Percentiles rank a stretch among this genome's conserved stretches.
Evolutionary conservation across 163 green algal species (phyloP).

Genomic region (Chloroidium sp.): DNA sequence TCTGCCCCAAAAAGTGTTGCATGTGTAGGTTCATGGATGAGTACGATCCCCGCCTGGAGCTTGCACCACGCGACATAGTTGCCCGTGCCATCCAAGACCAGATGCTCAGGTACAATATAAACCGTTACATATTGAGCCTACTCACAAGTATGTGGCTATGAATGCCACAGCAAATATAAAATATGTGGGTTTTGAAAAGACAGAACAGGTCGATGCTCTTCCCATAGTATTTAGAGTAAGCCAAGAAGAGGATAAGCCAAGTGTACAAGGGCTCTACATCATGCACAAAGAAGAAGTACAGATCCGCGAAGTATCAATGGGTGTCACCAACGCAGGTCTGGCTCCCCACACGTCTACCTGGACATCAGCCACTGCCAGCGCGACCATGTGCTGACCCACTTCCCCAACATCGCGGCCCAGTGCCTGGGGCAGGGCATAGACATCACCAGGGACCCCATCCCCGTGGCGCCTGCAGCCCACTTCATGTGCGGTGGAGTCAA

Average conservation of each 20-base stretch:
- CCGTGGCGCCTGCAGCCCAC: conserved; percentile 91
- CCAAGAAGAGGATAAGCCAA: too few species aligned
- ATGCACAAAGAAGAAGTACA: too few species aligned
- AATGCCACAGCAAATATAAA: neutral
- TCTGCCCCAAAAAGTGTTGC: neutral
- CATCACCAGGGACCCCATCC: conserved; percentile 81
- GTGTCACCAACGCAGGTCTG: neutral
- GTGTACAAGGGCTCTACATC: too few species aligned
- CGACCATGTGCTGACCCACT: conserved; percentile 67
- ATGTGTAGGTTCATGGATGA: conserved; percentile 63
- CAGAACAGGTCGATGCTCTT: too few species aligned
- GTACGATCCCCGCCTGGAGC: conserved; percentile 81
- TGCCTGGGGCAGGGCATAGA: conserved; percentile 54
- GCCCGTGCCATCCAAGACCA: conserved; percentile 86
- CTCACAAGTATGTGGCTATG: neutral
- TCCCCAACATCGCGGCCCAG: conserved; percentile 86
- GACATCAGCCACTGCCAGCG: conserved; percentile 80
- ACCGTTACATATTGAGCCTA: neutral
- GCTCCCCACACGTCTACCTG: conserved; percentile 67
- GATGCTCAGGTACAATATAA: conserved; percentile 30
- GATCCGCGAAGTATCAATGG: neutral
- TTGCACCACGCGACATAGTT: conserved; percentile 94
- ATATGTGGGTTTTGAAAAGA: too few species aligned
- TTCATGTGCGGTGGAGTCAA: conserved; percentile 92
- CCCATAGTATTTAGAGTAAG: too few species aligned